Evolutionary conservation across 805 yeast species (phyloP).

Genomic region (Nakazawaea anatomiae): DNA sequence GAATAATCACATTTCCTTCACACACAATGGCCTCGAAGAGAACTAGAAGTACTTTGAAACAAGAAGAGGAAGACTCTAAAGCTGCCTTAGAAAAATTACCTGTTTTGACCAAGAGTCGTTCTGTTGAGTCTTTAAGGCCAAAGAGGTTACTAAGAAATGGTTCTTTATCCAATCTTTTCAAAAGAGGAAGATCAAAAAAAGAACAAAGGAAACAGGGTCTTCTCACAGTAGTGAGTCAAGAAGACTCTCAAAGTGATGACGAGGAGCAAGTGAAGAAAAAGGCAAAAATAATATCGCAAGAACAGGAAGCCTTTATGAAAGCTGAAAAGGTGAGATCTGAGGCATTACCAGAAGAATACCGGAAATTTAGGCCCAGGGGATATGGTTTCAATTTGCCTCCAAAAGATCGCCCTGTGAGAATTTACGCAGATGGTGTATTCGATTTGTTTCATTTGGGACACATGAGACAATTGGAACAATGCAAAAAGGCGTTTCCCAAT

Average conservation of each 20-base stretch:
- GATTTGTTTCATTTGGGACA: constrained; percentile 96
- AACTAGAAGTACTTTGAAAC: constrained; percentile 5
- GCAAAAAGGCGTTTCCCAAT: constrained; percentile 85
- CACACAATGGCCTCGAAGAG: constrained; percentile 7
- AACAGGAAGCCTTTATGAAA: constrained; percentile 10
- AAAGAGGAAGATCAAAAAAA: constrained; percentile 11
- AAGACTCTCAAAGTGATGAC: constrained; percentile 3
- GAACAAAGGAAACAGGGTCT: background rate
- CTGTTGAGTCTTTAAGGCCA: constrained; percentile 3
- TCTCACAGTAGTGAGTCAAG: background rate
- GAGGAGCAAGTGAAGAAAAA: background rate
- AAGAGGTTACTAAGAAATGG: constrained; percentile 10
- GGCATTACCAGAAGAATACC: constrained; percentile 59
- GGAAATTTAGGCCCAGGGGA: constrained; percentile 78
- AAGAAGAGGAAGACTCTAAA: background rate
- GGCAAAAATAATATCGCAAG: constrained; percentile 5
- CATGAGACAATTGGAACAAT: constrained; percentile 96
- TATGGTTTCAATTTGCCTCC: constrained; percentile 80
- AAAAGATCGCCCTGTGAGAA: constrained; percentile 74
- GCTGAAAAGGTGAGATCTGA: constrained; percentile 44
- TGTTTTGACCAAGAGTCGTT: constrained; percentile 1
- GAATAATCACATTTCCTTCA: too few relatives aligned
- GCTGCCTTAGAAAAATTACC: background rate
- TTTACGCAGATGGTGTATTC: constrained; percentile 98
- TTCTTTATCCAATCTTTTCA: constrained; percentile 13